Percentiles rank a stretch among this genome's conserved stretches.
Conservation (phyloP, 768 basidiomycete genomes). For the Termitomyces eurrhizus region DNA sequence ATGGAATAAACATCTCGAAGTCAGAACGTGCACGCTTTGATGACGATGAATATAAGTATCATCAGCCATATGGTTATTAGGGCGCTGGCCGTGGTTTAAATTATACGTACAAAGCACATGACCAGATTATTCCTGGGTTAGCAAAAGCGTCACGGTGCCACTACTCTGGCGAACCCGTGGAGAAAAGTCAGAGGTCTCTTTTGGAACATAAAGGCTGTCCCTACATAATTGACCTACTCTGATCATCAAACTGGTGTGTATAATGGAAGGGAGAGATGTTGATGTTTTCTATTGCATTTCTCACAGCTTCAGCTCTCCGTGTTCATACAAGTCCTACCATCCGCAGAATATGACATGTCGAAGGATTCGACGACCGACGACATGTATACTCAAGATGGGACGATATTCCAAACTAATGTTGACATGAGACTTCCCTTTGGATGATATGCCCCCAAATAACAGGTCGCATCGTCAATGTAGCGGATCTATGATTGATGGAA, state of each 20-base stretch:
- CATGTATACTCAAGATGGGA: background rate
- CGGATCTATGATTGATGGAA: background rate
- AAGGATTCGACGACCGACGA: background rate
- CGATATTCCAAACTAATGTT: background rate
- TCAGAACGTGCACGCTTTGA: background rate
- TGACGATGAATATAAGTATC: background rate
- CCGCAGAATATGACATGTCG: no score
- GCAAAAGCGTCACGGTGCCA: background rate
- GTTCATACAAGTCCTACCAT: no score
- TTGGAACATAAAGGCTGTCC: background rate
- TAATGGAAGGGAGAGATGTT: no score
- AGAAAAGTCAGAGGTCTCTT: no score
- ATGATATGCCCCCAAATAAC: no score
- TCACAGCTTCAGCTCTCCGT: no score
- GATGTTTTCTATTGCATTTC: no score
- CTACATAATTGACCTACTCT: background rate
- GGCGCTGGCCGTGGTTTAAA: no score
- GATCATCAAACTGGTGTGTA: no score
- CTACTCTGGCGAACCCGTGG: no score
- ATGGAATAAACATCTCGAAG: conserved; percentile 28
- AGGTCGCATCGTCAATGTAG: background rate
- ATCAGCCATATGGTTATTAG: no score
- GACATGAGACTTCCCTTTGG: background rate
- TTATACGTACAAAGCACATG: background rate
- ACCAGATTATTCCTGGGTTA: background rate